phyloP scores from a whole-genome alignment of 2,329 filamentous ascomycete genomes.

The Periconia digitata region DNA sequence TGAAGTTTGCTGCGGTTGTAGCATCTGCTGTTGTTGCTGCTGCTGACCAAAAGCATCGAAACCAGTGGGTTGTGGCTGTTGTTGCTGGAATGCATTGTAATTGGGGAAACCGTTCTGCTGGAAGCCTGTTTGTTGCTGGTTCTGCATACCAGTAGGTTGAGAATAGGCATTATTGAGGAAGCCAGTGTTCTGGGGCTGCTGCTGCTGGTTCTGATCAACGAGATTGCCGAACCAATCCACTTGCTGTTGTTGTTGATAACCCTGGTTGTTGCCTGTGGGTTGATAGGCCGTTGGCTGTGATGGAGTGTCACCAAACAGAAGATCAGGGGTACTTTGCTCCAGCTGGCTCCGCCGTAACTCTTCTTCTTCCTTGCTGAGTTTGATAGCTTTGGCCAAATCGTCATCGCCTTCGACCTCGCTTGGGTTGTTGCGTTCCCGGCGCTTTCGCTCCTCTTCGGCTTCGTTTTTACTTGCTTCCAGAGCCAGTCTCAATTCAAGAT shows the following conservation, averaged over 20 bases:
- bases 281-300: conserved; percentile 69
- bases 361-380: conserved; percentile 92
- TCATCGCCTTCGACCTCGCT: conserved; percentile 78
- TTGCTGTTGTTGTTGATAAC: conserved; percentile 93
- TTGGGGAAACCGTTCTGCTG: conserved; percentile 71
- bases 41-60: conserved; percentile 60
- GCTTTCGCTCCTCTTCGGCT: conserved; percentile 85
- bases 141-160: conserved; percentile 74
- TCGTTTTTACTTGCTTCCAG: conserved; percentile 94
- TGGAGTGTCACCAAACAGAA: conserved; percentile 82
- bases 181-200: conserved; percentile 65
- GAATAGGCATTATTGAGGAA: conserved; percentile 69
- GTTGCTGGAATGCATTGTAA: conserved; percentile 54
- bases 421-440: conserved; percentile 58
- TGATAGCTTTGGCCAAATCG: conserved; percentile 91
- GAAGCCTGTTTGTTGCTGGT: conserved; percentile 64
- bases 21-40: conserved; percentile 32
- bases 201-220: conserved; percentile 71
- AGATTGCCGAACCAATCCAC: conserved; percentile 98
- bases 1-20: conserved; percentile 51
- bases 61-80: conserved; percentile 53
- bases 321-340: conserved; percentile 79
- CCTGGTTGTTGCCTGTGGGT: conserved; percentile 90
- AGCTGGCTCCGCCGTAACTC: conserved; percentile 82
- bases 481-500: conserved; percentile 85